Conservation (phyloP, 805 yeast species). For the Pichia manshurica region DNA sequence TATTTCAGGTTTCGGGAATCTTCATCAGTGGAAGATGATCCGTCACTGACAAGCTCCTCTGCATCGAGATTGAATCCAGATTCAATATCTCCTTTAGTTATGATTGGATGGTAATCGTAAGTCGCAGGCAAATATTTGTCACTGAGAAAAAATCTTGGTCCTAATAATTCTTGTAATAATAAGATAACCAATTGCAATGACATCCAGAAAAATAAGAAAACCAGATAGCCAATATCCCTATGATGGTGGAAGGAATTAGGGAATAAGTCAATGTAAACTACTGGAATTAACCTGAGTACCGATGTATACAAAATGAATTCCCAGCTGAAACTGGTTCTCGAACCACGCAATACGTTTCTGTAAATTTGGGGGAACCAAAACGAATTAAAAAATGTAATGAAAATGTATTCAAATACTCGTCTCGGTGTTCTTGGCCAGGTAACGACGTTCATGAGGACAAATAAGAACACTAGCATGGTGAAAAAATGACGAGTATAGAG, state of each 20-base stretch:
- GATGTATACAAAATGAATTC: constrained; percentile 69
- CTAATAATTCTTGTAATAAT: constrained; percentile 58
- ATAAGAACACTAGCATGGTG: constrained; percentile 45
- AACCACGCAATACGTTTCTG: constrained; percentile 67
- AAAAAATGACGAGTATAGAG: constrained; percentile 54
- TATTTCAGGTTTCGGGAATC: constrained; percentile 32
- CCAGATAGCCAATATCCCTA: constrained; percentile 46
- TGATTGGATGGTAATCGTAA: constrained; percentile 73
- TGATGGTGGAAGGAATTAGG: constrained; percentile 69
- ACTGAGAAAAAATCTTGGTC: constrained; percentile 81
- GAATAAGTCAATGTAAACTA: constrained; percentile 45
- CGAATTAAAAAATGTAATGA: constrained; percentile 52
- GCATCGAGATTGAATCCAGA: constrained; percentile 46
- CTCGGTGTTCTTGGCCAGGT: constrained; percentile 61
- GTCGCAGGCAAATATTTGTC: constrained; percentile 70
- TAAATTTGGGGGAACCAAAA: constrained; percentile 87
- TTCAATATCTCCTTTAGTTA: constrained; percentile 56
- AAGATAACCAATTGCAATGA: constrained; percentile 52
- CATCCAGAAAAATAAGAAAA: constrained; percentile 49
- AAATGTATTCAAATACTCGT: constrained; percentile 49
- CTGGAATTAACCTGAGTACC: constrained; percentile 55
- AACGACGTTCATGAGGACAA: constrained; percentile 50
- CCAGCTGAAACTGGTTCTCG: constrained; percentile 65
- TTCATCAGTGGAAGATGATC: constrained; percentile 18
- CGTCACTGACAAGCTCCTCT: constrained; percentile 12